Conservation (phyloP, 306 rosid species). For the Medicago ruthenica region DNA sequence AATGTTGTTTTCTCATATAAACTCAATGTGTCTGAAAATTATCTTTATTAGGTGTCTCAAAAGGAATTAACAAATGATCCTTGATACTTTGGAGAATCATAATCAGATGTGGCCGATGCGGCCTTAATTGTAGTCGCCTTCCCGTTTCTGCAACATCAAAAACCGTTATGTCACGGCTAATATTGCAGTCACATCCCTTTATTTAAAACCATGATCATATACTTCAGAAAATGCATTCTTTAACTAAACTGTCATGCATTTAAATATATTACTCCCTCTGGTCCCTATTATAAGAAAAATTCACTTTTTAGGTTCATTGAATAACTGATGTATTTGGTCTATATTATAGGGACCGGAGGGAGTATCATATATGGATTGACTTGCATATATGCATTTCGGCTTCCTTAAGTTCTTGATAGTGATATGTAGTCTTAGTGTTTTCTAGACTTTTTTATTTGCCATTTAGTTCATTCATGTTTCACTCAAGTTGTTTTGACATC, state of each 20-base stretch:
- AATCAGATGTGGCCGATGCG: neutral
- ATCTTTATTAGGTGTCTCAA: no score
- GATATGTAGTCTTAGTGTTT: neutral
- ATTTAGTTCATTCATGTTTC: conserved; percentile 19
- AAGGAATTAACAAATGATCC: neutral
- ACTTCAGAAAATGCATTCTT: neutral
- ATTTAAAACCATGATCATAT: neutral
- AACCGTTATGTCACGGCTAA: neutral
- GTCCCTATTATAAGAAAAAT: no score
- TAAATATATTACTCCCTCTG: no score
- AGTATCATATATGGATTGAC: no score
- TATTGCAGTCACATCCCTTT: neutral
- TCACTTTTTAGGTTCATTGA: no score
- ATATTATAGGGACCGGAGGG: no score
- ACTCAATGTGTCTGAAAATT: conserved; percentile 16
- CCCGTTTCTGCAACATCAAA: neutral
- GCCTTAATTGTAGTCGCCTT: neutral
- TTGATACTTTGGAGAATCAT: neutral
- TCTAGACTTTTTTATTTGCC: conserved; percentile 9
- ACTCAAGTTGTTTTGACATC: neutral
- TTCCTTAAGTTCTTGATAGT: no score
- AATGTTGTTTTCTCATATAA: conserved; percentile 14
- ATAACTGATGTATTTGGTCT: no score
- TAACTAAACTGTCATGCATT: no score
- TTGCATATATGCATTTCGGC: no score